Evolutionary conservation across 805 yeast species (phyloP), one percentile per base, ranked within the genome.

Genomic region (Cyberlindnera mississippiensis): DNA sequence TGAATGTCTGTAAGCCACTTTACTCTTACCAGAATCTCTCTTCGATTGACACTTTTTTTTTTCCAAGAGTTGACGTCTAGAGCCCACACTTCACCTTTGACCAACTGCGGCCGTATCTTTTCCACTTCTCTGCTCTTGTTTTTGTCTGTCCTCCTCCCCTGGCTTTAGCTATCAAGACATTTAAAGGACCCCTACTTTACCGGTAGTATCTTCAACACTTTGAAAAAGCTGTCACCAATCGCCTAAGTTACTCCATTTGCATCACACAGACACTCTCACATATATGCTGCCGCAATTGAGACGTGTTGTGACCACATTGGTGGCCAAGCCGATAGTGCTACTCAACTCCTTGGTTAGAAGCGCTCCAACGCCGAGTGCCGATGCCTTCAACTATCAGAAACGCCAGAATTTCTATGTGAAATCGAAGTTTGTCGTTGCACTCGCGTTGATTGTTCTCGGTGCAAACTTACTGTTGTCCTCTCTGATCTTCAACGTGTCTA

Each of bases 381-480:
- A 34, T 29, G 26, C 46, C 2, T 30, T 18, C 38, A 35, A 33
- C 34, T 40, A 35, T 37, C 44, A 40, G 35, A 41, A 36, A 26
- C 38, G 40, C 2, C 49, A 46, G 33, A 53, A 55, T 33, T 20
- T 43, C 12, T 46, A 50, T 33, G 46, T 55, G 39, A 56, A 52
- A 40, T 51, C 52, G 27, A 56, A 56, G 41, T 41, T 56, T 12
- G 10, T 55, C 34, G 40, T 55, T 3, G 33, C 55, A 12, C 40
- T 55, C 31, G 60, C 49, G 0, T 30, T 56, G 12, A 38, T 56
- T 4, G 46, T 55, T 24, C 34, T 56, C 4, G 40, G 49, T 3
- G 44, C 56, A 17, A 53, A 50, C 38, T n/a, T 53, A 3, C 14
- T 55, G 11, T 33, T 55, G 5, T 50, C 57, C 2, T 45, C 45